Evolutionary conservation across 345 rosid genomes (phyloP), one percentile per base, ranked within the genome.

Genomic region (Acer yangbiense): DNA sequence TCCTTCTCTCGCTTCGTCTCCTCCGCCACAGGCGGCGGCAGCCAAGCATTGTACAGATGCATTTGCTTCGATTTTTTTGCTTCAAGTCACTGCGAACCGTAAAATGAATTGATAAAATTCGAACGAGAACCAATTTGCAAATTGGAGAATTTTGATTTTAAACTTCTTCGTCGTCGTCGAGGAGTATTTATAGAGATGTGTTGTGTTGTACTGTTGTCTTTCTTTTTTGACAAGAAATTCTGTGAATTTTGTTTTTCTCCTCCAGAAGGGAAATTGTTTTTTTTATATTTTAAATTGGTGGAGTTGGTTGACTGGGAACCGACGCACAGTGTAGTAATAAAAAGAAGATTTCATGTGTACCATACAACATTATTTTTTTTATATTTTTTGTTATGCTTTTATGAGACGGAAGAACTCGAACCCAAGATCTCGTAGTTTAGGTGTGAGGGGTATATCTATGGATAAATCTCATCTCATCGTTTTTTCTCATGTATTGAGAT

Each of bases 11-110:
- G 87, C 88, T 81, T 86, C 73, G 97, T 87, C 81, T 89, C 93
- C 82, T 89, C 95, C 73, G 90, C 98, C 74, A 96, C 94, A 46
- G 95, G 95, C 25, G 97, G 99, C 23, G 99, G 99, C 76, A 96
- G 79, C 99, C 97, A 94, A 35, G 88, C 97, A 86, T 96, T 94
- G 88, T 91, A 94, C 76, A 94, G 92, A 87, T 96, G 99, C 99
- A 94, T 96, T 78, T n/a, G 21, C 25, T 60, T 69, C 60, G 13
- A 9, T 64, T 60, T 50, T 23, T 16, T 70, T 79, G 65, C 75
- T 61, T 79, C 60, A 76, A 76, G 17, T 39, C 35, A 41, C 50
- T 17, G 32, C 39, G 75, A n/a, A 57, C 10, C 25, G 11, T 35
- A 71, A 71, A 55, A 7, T 41, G 10, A 52, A 18, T 11, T 6